These are phyloP conservation scores for Cryptococcus depauperatus DNA, from an alignment of 1,284 basidiomycete genomes.

Conservation along the genomic window DNA sequence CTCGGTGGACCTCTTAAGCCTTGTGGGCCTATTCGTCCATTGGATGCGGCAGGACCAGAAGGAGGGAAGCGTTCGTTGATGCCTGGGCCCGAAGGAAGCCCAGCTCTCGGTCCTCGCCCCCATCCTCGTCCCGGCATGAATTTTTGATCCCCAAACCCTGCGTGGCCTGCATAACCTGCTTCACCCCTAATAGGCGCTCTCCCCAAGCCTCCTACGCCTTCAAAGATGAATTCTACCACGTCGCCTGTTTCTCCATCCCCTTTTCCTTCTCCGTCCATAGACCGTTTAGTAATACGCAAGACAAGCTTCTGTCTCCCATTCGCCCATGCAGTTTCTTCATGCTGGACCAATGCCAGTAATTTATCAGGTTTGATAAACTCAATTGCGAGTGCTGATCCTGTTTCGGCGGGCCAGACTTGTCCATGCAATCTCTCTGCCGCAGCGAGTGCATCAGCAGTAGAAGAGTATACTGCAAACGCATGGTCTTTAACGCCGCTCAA, in stretches of 20 bases:
- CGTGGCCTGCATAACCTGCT: background rate
- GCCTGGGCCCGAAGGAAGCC: too few species aligned
- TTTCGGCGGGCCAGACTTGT: constrained; percentile 28
- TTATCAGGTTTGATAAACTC: constrained; percentile 36
- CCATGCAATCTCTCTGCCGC: constrained; percentile 24
- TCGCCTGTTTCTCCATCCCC: background rate
- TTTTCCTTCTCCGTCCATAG: constrained; percentile 6
- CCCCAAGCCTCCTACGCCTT: constrained; percentile 15
- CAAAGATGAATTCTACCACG: constrained; percentile 16
- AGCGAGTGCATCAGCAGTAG: constrained; percentile 16
- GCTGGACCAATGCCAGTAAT: constrained; percentile 24
- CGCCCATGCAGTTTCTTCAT: constrained; percentile 42
- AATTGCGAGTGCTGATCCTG: constrained; percentile 28
- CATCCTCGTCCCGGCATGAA: too few species aligned
- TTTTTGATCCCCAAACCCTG: background rate
- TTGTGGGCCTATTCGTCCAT: background rate
- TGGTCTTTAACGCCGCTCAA: constrained; percentile 41
- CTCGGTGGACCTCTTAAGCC: constrained; percentile 1
- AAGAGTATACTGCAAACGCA: constrained; percentile 33
- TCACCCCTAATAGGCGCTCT: constrained; percentile 5
- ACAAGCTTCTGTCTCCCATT: constrained; percentile 35
- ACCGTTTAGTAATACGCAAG: constrained; percentile 16
- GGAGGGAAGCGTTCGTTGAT: too few species aligned
- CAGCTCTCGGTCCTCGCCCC: too few species aligned
- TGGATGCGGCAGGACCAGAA: background rate